Evolutionary conservation across 2,329 filamentous ascomycete species (phyloP).

Genomic region (Colletotrichum sublineola): DNA sequence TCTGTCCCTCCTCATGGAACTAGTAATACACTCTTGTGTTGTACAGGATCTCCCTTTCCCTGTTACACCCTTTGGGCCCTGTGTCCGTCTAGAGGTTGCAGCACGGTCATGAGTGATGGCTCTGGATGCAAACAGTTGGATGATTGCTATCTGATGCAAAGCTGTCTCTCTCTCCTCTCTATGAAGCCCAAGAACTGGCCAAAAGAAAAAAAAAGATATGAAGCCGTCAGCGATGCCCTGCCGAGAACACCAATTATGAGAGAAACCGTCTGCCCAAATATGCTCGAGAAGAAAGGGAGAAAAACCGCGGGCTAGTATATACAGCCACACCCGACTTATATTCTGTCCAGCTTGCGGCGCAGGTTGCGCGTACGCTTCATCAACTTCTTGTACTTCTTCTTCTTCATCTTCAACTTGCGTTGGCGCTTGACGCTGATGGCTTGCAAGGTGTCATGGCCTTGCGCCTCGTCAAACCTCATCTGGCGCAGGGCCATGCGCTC

Average conservation of each 20-base stretch:
- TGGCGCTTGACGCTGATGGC: constrained; percentile 93
- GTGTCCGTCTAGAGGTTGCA: constrained; percentile 6
- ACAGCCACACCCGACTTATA: constrained; percentile 55
- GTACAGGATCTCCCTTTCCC: constrained; percentile 34
- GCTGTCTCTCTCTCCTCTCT: constrained; percentile 37
- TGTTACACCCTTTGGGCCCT: neutral
- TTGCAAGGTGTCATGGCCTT: constrained; percentile 71
- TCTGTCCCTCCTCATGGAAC: neutral
- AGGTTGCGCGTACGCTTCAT: constrained; percentile 91
- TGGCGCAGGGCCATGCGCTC: constrained; percentile 78
- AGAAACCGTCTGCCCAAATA: constrained; percentile 42
- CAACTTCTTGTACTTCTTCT: constrained; percentile 99
- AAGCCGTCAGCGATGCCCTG: constrained; percentile 31
- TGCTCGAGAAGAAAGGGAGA: constrained; percentile 41
- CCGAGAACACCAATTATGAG: constrained; percentile 40
- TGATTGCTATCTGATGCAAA: constrained; percentile 42
- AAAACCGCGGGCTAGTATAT: constrained; percentile 45
- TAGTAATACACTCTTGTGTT: constrained; percentile 42
- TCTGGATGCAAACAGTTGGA: constrained; percentile 35
- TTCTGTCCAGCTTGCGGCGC: constrained; percentile 84
- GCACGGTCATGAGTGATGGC: constrained; percentile 29
- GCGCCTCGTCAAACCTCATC: constrained; percentile 68
- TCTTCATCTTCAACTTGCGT: constrained; percentile 99
- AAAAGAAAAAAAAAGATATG: constrained; percentile 25
- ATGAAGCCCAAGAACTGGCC: constrained; percentile 29